phyloP scores from a whole-genome alignment of 495 filamentous ascomycete genomes.

The Hyaloscypha bicolor region DNA sequence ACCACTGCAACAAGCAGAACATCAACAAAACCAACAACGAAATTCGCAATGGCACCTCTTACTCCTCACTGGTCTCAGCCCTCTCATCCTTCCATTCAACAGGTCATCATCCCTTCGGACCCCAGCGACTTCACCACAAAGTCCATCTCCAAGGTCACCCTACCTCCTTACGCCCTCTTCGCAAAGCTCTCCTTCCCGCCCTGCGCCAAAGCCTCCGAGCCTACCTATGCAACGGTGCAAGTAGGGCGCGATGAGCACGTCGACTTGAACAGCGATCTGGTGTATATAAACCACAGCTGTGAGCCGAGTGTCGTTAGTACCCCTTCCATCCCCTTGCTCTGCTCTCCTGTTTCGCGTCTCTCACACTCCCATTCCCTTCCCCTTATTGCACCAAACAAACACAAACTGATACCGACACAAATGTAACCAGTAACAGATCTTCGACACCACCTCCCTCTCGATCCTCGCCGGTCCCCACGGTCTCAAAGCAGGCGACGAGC shows the following conservation, averaged over 20 bases:
- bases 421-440: conserved; percentile 44
- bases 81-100: conserved; percentile 52
- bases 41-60: conserved; percentile 45
- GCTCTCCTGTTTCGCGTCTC: neutral
- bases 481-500: conserved; percentile 59
- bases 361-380: too few species aligned
- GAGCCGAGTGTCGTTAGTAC: conserved; percentile 59
- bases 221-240: conserved; percentile 74
- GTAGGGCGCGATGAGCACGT: conserved; percentile 62
- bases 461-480: conserved; percentile 62
- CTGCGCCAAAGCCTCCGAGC: conserved; percentile 51
- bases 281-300: conserved; percentile 79
- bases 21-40: too few species aligned
- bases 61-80: conserved; percentile 54
- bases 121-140: conserved; percentile 56
- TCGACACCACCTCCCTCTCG: conserved; percentile 66
- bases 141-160: conserved; percentile 59
- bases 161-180: conserved; percentile 64
- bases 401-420: neutral
- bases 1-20: neutral
- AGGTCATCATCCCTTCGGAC: conserved; percentile 42
- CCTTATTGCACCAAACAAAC: neutral
- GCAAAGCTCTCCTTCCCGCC: conserved; percentile 54
- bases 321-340: neutral
- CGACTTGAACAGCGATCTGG: conserved; percentile 73